Conservation (phyloP, 768 basidiomycete species). For the Kondoa subrosea region DNA sequence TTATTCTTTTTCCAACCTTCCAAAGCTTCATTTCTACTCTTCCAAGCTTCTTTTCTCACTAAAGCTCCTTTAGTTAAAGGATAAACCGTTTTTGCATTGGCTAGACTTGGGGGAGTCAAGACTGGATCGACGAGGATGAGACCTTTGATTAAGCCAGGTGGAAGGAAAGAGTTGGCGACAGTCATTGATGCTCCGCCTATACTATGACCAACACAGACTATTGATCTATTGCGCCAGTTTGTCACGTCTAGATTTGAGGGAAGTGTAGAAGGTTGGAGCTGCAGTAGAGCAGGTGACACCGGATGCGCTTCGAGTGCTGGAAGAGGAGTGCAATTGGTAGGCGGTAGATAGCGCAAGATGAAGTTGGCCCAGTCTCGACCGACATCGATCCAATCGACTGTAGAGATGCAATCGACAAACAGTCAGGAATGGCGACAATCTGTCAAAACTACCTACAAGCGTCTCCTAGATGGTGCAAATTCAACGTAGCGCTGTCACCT, state of each 20-base stretch:
- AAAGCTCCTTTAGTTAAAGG: conserved; percentile 38
- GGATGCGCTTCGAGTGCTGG: background rate
- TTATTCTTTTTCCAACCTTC: conserved; percentile 37
- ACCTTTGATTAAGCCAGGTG: conserved; percentile 9
- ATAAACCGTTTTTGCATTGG: background rate
- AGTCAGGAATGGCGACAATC: conserved; percentile 13
- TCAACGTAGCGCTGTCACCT: conserved; percentile 65
- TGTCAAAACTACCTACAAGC: conserved; percentile 39
- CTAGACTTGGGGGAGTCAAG: conserved; percentile 33
- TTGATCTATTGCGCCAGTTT: conserved; percentile 18
- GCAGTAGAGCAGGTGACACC: conserved; percentile 4
- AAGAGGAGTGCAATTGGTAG: background rate
- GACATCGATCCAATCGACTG: conserved; percentile 65
- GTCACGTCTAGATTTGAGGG: background rate
- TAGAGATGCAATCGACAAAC: background rate
- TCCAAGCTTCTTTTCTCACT: conserved; percentile 47
- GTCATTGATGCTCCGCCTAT: conserved; percentile 59
- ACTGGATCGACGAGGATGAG: conserved; percentile 62
- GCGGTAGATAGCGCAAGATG: conserved; percentile 49
- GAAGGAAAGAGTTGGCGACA: background rate
- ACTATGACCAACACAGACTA: conserved; percentile 65
- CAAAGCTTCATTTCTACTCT: conserved; percentile 50
- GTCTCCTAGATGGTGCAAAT: conserved; percentile 42
- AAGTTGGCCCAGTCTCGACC: conserved; percentile 64
- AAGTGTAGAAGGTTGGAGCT: background rate